phyloP scores from a whole-genome alignment of 495 filamentous ascomycete species.

The Podospora pseudoanserina region DNA sequence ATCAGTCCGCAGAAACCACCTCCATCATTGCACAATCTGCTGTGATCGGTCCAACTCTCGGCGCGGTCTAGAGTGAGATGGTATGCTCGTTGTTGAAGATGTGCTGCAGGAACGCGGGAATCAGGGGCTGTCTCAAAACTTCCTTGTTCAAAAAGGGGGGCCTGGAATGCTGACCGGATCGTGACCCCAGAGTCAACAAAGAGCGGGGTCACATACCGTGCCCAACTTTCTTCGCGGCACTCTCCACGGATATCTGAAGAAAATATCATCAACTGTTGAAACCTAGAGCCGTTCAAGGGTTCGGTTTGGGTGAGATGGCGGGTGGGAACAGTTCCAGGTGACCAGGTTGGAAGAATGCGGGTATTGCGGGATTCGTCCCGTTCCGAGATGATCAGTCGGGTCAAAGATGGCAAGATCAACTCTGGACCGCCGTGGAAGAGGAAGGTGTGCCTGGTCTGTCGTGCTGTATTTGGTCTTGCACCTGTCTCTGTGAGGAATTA shows the following conservation, averaged over 20 bases:
- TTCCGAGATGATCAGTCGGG: neutral
- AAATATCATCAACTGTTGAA: neutral
- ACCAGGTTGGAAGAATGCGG: conserved; percentile 5
- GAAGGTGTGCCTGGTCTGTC: neutral
- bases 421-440: neutral
- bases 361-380: conserved; percentile 3
- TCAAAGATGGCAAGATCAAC: neutral
- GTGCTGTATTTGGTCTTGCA: neutral
- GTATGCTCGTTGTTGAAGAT: conserved; percentile 1
- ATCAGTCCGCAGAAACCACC: neutral
- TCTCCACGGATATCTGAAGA: neutral
- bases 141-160: neutral
- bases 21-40: neutral
- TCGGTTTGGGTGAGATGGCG: neutral
- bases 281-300: neutral
- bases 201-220: neutral
- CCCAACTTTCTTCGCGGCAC: neutral
- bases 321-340: neutral
- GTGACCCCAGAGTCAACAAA: neutral
- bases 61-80: neutral
- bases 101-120: neutral
- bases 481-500: neutral
- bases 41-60: conserved; percentile 17
- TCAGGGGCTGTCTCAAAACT: neutral
- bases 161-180: conserved; percentile 10